Evolutionary conservation across 176 grass and related monocot species (phyloP), one percentile per base, ranked within the genome.

Genomic region (Saccharum officinarum): DNA sequence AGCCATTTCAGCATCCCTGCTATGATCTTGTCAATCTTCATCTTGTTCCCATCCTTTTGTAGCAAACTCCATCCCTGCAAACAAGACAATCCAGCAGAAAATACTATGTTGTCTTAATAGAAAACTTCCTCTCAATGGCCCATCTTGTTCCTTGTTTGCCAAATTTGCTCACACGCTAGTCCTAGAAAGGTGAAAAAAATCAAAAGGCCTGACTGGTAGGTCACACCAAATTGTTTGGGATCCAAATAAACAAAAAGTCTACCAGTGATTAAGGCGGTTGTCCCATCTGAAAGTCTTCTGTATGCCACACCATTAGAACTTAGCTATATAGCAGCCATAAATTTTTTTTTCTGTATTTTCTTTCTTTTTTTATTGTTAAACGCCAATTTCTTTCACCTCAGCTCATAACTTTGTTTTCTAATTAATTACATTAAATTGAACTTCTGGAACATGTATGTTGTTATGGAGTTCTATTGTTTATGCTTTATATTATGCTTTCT

Each of bases 321-420:
- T 37, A 6, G 12, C 33, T 39, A 57, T 55, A 12, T 82, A 70
- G 12, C 33, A 26, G 13, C 9, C 33, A 52, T 7, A 37, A 47
- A 16, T n/a, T n/a, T 4, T 12, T n/a, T n/a, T 10, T 36, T 49
- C 31, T 16, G 15, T 25, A 37, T 68, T 69, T 30, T 68, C 2
- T 76, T 41, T 66, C 28, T 2, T 20, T 36, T 39, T 87, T 36
- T 8, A 62, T 77, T 77, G 6, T 50, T 47, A 31, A 38, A 26
- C 17, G 18, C 3, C 59, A 67, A 22, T 70, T 38, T 82, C 28
- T 49, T 77, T 69, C 54, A 31, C 47, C 57, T 67, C 8, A 57
- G 47, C 49, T 45, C 23, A 73, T 79, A 79, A 50, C 26, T 71
- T 82, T 71, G 7, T 1, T 79, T 88, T 65, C 25, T 72, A 76